These are phyloP conservation scores for Pyrrhoderma noxium DNA, from an alignment of 1,284 basidiomycete species.

Conservation along the genomic window DNA sequence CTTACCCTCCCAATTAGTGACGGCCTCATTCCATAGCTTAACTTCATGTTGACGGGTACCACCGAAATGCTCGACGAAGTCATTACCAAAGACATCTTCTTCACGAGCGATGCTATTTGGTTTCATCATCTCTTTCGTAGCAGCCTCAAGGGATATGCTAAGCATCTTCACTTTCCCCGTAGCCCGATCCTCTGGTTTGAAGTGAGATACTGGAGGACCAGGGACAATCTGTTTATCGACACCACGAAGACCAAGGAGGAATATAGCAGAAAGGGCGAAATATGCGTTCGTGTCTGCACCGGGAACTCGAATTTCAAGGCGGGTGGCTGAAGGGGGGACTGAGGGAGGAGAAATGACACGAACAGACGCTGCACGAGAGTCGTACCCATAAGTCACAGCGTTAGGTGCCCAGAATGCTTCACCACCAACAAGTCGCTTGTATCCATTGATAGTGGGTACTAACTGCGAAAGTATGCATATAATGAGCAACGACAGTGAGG, in stretches of 20 bases:
- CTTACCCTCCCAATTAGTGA: constrained; percentile 91
- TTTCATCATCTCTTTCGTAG: constrained; percentile 74
- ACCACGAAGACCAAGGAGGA: constrained; percentile 80
- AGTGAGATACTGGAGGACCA: constrained; percentile 62
- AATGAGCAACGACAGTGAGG: neutral
- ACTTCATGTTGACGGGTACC: constrained; percentile 90
- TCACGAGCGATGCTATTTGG: constrained; percentile 77
- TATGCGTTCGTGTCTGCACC: constrained; percentile 96
- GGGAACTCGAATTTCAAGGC: constrained; percentile 89
- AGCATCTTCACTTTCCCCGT: constrained; percentile 63
- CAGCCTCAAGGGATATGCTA: constrained; percentile 70
- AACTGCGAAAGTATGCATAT: constrained; percentile 41
- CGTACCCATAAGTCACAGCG: constrained; percentile 89
- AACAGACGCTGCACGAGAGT: constrained; percentile 86
- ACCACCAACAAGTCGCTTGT: constrained; percentile 93
- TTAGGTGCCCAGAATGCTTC: constrained; percentile 95
- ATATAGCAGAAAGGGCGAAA: constrained; percentile 81
- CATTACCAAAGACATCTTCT: constrained; percentile 66
- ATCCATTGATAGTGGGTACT: constrained; percentile 94
- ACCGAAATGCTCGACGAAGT: constrained; percentile 89
- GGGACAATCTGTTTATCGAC: constrained; percentile 70
- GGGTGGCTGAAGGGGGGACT: constrained; percentile 70
- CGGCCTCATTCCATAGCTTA: constrained; percentile 78
- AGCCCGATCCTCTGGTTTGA: constrained; percentile 47
- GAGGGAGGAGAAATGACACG: constrained; percentile 89